Evolutionary conservation across 2,329 filamentous ascomycete species (phyloP).

Genomic region (Apiospora hydei): DNA sequence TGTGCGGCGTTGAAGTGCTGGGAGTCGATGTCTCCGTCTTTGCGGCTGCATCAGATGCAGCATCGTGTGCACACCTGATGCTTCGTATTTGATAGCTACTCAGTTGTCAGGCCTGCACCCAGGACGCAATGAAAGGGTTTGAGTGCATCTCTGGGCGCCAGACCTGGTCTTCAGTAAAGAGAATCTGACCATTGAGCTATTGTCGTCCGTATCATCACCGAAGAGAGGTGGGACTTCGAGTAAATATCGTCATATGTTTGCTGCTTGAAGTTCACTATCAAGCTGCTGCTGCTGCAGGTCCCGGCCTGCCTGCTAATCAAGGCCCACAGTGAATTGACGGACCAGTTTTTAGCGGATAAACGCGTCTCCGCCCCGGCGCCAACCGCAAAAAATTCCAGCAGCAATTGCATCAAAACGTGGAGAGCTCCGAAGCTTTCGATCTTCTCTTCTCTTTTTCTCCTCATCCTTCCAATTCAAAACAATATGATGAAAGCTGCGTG

Average conservation of each 20-base stretch:
- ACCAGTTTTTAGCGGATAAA: conserved; percentile 45
- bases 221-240: not conserved
- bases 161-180: not conserved
- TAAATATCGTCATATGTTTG: not conserved
- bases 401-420: conserved; percentile 22
- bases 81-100: conserved; percentile 29
- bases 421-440: conserved; percentile 28
- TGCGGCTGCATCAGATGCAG: conserved; percentile 21
- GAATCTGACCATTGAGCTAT: conserved; percentile 18
- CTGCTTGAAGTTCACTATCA: not conserved
- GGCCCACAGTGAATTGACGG: not conserved
- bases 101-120: conserved; percentile 16
- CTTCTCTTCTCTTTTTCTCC: conserved; percentile 64
- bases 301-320: not conserved
- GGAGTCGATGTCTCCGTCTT: not conserved
- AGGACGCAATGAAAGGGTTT: not conserved
- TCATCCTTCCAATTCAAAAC: conserved; percentile 99
- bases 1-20: not conserved
- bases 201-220: not conserved
- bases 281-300: conserved; percentile 2
- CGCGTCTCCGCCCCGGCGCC: conserved; percentile 35
- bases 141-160: conserved; percentile 21
- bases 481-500: conserved; percentile 99
- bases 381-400: conserved; percentile 38
- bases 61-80: conserved; percentile 26